phyloP scores from a whole-genome alignment of 2,329 filamentous ascomycete genomes.

The Phyllachora maydis region DNA sequence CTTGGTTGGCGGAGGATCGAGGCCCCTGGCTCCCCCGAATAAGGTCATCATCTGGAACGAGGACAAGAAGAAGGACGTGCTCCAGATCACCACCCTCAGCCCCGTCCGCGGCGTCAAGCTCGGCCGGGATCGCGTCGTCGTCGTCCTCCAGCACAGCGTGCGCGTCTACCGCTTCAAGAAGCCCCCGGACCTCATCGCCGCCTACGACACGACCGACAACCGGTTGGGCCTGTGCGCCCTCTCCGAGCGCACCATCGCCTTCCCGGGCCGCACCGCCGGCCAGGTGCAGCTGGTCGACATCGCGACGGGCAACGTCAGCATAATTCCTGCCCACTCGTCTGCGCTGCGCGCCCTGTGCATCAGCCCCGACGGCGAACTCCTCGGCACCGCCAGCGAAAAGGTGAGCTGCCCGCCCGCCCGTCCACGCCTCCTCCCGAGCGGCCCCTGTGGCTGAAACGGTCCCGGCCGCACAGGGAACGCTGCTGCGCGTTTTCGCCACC shows the following conservation, averaged over 20 bases:
- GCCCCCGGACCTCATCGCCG: slow-evolving; percentile 45
- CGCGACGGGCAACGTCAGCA: slow-evolving; percentile 63
- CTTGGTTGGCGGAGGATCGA: slow-evolving; percentile 70
- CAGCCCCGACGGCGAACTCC: slow-evolving; percentile 56
- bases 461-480: slow-evolving; percentile 39
- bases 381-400: slow-evolving; percentile 80
- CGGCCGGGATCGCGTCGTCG: slow-evolving; percentile 53
- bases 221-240: slow-evolving; percentile 62
- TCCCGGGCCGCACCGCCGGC: slow-evolving; percentile 71
- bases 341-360: slow-evolving; percentile 60
- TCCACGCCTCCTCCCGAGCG: neutral
- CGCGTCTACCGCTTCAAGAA: slow-evolving; percentile 64
- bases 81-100: slow-evolving; percentile 66
- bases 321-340: slow-evolving; percentile 77
- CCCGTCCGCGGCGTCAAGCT: slow-evolving; percentile 65
- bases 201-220: slow-evolving; percentile 78
- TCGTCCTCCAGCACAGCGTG: slow-evolving; percentile 65
- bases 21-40: slow-evolving; percentile 71
- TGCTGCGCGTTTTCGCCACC: slow-evolving; percentile 72
- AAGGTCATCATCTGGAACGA: slow-evolving; percentile 95
- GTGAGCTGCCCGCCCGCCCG: slow-evolving; percentile 13
- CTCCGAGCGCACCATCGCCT: slow-evolving; percentile 51
- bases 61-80: slow-evolving; percentile 45
- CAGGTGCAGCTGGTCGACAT: slow-evolving; percentile 80
- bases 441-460: neutral